These are phyloP conservation scores for Neonectria coccinea DNA, from an alignment of 2,329 filamentous ascomycete genomes.

Conservation along the genomic window DNA sequence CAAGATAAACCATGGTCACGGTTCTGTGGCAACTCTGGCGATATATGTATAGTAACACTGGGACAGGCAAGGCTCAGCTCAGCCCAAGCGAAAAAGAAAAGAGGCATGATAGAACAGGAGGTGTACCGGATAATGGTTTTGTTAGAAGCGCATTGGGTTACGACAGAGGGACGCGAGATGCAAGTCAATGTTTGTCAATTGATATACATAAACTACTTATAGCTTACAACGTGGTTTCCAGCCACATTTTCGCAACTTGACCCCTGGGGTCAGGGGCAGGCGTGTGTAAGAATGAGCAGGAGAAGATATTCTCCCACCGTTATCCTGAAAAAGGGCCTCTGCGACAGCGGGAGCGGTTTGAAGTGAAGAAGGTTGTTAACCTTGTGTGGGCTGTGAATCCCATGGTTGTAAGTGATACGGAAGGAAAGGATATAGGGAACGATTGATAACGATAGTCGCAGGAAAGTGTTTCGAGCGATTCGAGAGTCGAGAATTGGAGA, in stretches of 20 bases:
- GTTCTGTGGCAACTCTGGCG: constrained; percentile 13
- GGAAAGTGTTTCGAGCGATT: neutral
- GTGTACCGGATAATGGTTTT: constrained; percentile 22
- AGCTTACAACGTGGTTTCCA: constrained; percentile 26
- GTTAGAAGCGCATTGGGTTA: constrained; percentile 23
- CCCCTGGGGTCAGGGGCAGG: constrained; percentile 28
- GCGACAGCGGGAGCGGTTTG: constrained; percentile 17
- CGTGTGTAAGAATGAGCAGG: constrained; percentile 35
- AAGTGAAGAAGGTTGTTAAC: constrained; percentile 27
- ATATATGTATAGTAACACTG: constrained; percentile 28
- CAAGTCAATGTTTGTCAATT: constrained; percentile 24
- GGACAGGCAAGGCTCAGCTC: constrained; percentile 9
- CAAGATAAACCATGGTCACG: constrained; percentile 23
- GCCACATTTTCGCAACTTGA: constrained; percentile 34
- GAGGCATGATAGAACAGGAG: constrained; percentile 23
- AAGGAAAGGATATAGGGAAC: neutral
- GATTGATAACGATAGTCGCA: neutral
- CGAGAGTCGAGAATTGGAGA: neutral
- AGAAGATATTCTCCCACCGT: constrained; percentile 34
- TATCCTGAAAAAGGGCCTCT: constrained; percentile 38
- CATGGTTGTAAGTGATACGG: constrained; percentile 4
- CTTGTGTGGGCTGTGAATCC: constrained; percentile 14
- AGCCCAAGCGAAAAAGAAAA: constrained; percentile 13
- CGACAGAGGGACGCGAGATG: constrained; percentile 2
- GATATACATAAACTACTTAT: constrained; percentile 30